Conservation (phyloP, 2,329 filamentous ascomycete genomes). For the Penicillium sp. region DNA sequence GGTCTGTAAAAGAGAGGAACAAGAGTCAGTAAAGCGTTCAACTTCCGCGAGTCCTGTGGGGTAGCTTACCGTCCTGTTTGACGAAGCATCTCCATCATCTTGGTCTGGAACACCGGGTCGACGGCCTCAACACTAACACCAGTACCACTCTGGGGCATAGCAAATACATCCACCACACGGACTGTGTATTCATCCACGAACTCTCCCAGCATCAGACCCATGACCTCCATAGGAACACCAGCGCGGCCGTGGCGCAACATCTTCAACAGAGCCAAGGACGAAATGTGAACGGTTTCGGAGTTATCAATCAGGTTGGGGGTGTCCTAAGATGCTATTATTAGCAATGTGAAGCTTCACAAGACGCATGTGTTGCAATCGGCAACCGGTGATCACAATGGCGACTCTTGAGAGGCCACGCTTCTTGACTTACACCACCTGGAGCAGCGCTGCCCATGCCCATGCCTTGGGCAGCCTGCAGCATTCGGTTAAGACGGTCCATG, state of each 20-base stretch:
- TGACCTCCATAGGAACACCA: slow-evolving; percentile 99
- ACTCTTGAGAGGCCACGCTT: slow-evolving; percentile 8
- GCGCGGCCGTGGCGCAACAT: slow-evolving; percentile 98
- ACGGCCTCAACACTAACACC: slow-evolving; percentile 98
- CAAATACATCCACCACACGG: slow-evolving; percentile 96
- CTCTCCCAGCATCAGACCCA: slow-evolving; percentile 98
- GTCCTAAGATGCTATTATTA: slow-evolving; percentile 58
- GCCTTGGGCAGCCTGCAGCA: slow-evolving; percentile 73
- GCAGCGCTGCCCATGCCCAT: slow-evolving; percentile 49
- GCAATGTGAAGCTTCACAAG: neutral
- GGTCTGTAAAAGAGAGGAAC: slow-evolving; percentile 57
- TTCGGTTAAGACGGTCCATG: slow-evolving; percentile 91
- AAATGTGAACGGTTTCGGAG: slow-evolving; percentile 99
- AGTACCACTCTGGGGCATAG: slow-evolving; percentile 98
- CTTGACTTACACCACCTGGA: slow-evolving; percentile 41
- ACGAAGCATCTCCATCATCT: slow-evolving; percentile 99
- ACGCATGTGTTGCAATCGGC: neutral
- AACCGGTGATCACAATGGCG: neutral
- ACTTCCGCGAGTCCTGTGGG: neutral
- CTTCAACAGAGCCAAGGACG: slow-evolving; percentile 92
- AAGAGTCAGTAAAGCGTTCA: slow-evolving; percentile 9
- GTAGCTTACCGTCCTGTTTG: slow-evolving; percentile 85
- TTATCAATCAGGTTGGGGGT: slow-evolving; percentile 93
- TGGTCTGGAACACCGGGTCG: slow-evolving; percentile 97
- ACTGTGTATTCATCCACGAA: slow-evolving; percentile 99